These are phyloP conservation scores for Aspergillus latus DNA, from an alignment of 2,329 filamentous ascomycete species.

Conservation along the genomic window DNA sequence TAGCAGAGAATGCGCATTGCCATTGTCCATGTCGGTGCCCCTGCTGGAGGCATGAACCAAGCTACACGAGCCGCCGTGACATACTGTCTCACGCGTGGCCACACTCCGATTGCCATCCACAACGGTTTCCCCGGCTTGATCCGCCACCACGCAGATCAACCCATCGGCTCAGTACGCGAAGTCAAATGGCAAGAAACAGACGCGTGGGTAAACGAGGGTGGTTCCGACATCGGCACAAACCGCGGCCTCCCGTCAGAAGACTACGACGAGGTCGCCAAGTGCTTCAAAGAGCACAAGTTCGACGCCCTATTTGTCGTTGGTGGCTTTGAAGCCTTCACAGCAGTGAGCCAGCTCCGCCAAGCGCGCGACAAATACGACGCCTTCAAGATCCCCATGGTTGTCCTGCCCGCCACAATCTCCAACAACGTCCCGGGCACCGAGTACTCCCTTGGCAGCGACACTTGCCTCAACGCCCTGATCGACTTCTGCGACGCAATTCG, in stretches of 20 bases:
- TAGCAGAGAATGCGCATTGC: slow-evolving; percentile 81
- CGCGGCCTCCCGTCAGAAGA: slow-evolving; percentile 87
- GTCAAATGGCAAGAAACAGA: slow-evolving; percentile 94
- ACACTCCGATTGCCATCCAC: slow-evolving; percentile 88
- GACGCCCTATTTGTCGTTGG: slow-evolving; percentile 90
- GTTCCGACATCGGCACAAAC: slow-evolving; percentile 97
- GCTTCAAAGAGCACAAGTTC: slow-evolving; percentile 83
- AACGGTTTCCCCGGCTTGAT: slow-evolving; percentile 95
- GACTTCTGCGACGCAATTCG: slow-evolving; percentile 97
- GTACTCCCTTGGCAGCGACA: slow-evolving; percentile 95
- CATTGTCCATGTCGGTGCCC: slow-evolving; percentile 95
- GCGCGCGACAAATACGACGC: slow-evolving; percentile 75
- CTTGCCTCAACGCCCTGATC: slow-evolving; percentile 91
- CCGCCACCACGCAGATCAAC: slow-evolving; percentile 82
- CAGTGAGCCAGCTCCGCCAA: slow-evolving; percentile 81
- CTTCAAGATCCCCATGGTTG: slow-evolving; percentile 87
- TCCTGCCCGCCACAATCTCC: slow-evolving; percentile 94
- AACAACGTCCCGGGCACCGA: slow-evolving; percentile 98
- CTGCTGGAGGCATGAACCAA: slow-evolving; percentile 97
- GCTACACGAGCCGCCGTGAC: slow-evolving; percentile 90
- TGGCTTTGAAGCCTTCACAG: slow-evolving; percentile 95
- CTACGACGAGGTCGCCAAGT: slow-evolving; percentile 75
- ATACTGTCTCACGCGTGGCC: slow-evolving; percentile 88
- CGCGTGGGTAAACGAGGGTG: slow-evolving; percentile 91
- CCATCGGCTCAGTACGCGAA: slow-evolving; percentile 76